Conservation (phyloP, 2,329 filamentous ascomycete genomes). For the Clarireedia homoeocarpa region DNA sequence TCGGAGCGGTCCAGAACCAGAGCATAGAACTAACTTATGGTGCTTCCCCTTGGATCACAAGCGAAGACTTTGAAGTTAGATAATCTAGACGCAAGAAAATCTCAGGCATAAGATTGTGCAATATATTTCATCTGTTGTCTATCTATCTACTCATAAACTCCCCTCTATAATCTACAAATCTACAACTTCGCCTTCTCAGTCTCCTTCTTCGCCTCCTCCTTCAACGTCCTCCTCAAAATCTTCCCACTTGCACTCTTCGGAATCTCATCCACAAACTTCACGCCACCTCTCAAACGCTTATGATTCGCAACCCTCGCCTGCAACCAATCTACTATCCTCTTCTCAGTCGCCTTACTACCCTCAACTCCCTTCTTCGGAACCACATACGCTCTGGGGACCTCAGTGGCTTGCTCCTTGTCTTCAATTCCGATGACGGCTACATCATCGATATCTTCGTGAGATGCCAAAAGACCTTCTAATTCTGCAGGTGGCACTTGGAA, state of each 20-base stretch:
- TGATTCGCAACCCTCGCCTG: constrained; percentile 51
- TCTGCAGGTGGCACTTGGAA: constrained; percentile 65
- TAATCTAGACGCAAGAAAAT: too few relatives aligned
- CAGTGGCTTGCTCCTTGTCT: constrained; percentile 53
- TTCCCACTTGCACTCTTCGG: constrained; percentile 59
- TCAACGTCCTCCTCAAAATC: constrained; percentile 40
- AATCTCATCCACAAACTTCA: constrained; percentile 55
- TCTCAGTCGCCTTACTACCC: constrained; percentile 17
- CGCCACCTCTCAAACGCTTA: constrained; percentile 63
- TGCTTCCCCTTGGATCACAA: too few relatives aligned
- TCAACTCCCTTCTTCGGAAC: constrained; percentile 34
- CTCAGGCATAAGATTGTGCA: too few relatives aligned
- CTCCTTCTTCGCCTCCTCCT: constrained; percentile 31
- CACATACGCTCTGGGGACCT: constrained; percentile 62
- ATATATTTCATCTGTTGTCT: too few relatives aligned
- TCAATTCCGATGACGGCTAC: constrained; percentile 56
- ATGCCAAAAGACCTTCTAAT: constrained; percentile 43
- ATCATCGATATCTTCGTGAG: constrained; percentile 41
- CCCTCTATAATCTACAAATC: neutral
- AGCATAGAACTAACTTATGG: too few relatives aligned
- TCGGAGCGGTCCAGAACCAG: too few relatives aligned
- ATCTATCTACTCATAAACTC: neutral
- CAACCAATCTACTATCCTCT: constrained; percentile 49
- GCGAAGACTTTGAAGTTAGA: too few relatives aligned
- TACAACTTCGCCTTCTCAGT: constrained; percentile 15